phyloP scores from a whole-genome alignment of 495 filamentous ascomycete species.

The Massariosphaeria phaeospora region DNA sequence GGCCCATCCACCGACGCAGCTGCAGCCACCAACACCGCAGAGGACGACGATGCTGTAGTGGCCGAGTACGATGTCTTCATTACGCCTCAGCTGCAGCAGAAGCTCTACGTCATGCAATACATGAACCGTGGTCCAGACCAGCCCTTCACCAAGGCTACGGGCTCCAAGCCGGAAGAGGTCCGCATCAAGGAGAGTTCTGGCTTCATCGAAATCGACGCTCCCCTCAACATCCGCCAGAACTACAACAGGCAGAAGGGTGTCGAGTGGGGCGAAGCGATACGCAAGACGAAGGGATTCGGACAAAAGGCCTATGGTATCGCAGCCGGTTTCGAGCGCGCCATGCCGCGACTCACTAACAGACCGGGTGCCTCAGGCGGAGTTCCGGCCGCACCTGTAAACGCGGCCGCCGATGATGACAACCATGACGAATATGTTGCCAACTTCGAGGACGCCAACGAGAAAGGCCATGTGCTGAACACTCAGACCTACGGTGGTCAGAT shows the following conservation, averaged over 20 bases:
- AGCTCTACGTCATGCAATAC: slow-evolving; percentile 67
- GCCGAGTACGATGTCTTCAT: slow-evolving; percentile 60
- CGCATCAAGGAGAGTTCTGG: slow-evolving; percentile 65
- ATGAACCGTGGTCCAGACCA: slow-evolving; percentile 50
- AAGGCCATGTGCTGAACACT: slow-evolving; percentile 51
- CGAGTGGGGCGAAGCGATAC: slow-evolving; percentile 62
- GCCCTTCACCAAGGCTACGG: slow-evolving; percentile 52
- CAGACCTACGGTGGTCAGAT: slow-evolving; percentile 67
- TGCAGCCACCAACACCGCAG: slow-evolving; percentile 10
- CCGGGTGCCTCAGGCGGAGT: slow-evolving; percentile 5
- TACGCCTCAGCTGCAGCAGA: slow-evolving; percentile 38
- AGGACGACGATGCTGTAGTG: slow-evolving; percentile 53
- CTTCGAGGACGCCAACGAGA: slow-evolving; percentile 48
- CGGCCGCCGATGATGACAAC: slow-evolving; percentile 39
- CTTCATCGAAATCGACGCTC: slow-evolving; percentile 69
- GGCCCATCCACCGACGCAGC: no score
- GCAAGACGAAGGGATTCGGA: slow-evolving; percentile 55
- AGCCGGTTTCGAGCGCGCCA: slow-evolving; percentile 45
- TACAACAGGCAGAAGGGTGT: slow-evolving; percentile 63
- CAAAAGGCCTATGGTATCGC: slow-evolving; percentile 55
- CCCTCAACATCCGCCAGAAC: slow-evolving; percentile 55
- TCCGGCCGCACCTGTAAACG: neutral
- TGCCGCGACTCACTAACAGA: neutral
- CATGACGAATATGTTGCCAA: slow-evolving; percentile 43
- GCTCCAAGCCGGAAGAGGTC: slow-evolving; percentile 54